Evolutionary conservation across 2,329 filamentous ascomycete species (phyloP).

Genomic region (Microcyclospora pomicola): DNA sequence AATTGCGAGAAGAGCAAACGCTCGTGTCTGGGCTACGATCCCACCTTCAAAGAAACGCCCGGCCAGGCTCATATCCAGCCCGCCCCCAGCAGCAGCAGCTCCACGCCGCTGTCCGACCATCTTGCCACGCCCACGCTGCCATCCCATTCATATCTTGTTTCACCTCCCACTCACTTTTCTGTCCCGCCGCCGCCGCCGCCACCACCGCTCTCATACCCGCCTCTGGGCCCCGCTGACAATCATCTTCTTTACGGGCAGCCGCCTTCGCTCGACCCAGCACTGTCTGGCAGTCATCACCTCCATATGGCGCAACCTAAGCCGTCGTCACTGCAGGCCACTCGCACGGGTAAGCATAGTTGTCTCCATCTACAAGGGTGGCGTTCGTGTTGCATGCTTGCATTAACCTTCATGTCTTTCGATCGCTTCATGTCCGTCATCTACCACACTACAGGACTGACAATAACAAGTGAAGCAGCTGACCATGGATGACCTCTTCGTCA

Average conservation of each 20-base stretch:
- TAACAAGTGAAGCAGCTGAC: slow-evolving; percentile 36
- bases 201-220: slow-evolving; percentile 5
- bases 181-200: slow-evolving; percentile 4
- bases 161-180: slow-evolving; percentile 31
- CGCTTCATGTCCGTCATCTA: no score
- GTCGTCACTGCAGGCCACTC: no score
- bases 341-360: no score
- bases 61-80: slow-evolving; percentile 61
- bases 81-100: slow-evolving; percentile 38
- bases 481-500: slow-evolving; percentile 57
- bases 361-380: no score
- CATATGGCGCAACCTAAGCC: no score
- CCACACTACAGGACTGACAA: no score
- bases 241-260: no score
- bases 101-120: slow-evolving; percentile 12
- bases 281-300: no score
- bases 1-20: slow-evolving; percentile 83
- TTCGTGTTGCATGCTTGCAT: no score
- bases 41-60: slow-evolving; percentile 64
- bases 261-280: slow-evolving; percentile 50
- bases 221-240: slow-evolving; percentile 2
- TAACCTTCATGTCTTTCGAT: no score
- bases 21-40: slow-evolving; percentile 76
- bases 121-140: no score
- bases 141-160: slow-evolving; percentile 18